These are phyloP conservation scores for Tetrahymena borealis DNA, from an alignment of 73 alveolate species.

Conservation along the genomic window DNA sequence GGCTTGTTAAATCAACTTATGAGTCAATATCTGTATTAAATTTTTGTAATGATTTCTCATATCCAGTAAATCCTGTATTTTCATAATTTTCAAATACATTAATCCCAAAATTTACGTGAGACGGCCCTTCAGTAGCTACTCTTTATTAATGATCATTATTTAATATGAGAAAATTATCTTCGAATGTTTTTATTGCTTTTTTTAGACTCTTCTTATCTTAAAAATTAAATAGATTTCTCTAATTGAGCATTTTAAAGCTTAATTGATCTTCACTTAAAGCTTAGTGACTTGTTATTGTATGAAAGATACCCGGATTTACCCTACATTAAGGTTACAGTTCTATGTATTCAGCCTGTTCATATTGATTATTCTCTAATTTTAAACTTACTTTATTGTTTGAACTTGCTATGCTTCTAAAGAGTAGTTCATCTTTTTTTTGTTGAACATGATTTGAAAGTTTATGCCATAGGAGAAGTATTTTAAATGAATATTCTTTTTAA, in stretches of 20 bases:
- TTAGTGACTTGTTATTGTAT: too few species aligned
- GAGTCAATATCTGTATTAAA: not conserved
- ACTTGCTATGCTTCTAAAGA: not conserved
- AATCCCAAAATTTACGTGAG: not conserved
- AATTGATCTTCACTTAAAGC: too few species aligned
- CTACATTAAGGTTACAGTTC: too few species aligned
- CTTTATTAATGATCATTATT: not conserved
- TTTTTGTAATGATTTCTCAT: not conserved
- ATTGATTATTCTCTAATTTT: too few species aligned
- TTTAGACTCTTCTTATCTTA: not conserved
- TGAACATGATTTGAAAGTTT: not conserved
- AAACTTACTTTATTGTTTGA: not conserved
- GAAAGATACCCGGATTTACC: too few species aligned
- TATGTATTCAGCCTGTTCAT: too few species aligned
- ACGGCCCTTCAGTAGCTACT: not conserved
- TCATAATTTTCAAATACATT: too few species aligned
- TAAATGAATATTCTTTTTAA: not conserved
- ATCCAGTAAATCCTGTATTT: not conserved
- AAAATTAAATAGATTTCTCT: too few species aligned
- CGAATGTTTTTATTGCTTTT: not conserved
- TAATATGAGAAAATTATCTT: not conserved
- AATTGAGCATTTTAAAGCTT: too few species aligned
- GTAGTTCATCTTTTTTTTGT: not conserved
- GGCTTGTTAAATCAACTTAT: not conserved
- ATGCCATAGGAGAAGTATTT: not conserved